Base-by-base conservation (phyloP, 306 rosid species). In the Nissolia schottii region DNA sequence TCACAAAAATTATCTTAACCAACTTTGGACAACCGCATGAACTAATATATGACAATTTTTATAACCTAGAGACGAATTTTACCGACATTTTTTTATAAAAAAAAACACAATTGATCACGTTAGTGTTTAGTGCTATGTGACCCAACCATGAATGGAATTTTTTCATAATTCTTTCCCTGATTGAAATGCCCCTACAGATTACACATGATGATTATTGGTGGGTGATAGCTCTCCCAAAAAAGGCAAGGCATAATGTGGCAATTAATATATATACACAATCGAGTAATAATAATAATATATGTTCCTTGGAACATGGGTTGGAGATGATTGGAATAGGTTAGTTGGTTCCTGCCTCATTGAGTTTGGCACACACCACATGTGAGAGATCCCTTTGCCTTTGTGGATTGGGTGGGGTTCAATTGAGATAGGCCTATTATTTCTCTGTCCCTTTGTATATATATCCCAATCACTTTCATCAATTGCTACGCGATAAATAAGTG, bases 291-390 rank as follows among this genome's bases (percentile, higher is more conserved):
- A 34, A 32, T 80, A 15, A 61, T 71, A 71, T 43, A 71, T 59
- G 80, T 77, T 61, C 25, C 71, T 27, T 81, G 28, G 77, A 78
- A 78, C 74, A 51, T 79, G 71, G 83, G 55, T 50, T 65, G 46
- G 32, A 32, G 46, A 54, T 70, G 70, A 60, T 62, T 64, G 70
- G 18, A 72, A 83, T 67, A 22, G 70, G 79, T 73, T 67, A 14
- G 82, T 77, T 65, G 83, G 64, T 38, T n/a, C 18, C 55, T 76
- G 79, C 82, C 79, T 76, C 12, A 16, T 72, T 38, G 45, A 63
- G 66, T 73, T 65, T 34, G 43, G 72, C 78, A 71, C 78, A 71
- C 29, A 29, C 61, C 83, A 77, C 85, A 78, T 79, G 82, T 38
- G 56, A 67, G 56, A 67, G 43, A 54, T 63, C 62, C 68, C 54